These are phyloP conservation scores for Diaporthe sp. DNA, from an alignment of 2,329 filamentous ascomycete genomes.

Conservation along the genomic window DNA sequence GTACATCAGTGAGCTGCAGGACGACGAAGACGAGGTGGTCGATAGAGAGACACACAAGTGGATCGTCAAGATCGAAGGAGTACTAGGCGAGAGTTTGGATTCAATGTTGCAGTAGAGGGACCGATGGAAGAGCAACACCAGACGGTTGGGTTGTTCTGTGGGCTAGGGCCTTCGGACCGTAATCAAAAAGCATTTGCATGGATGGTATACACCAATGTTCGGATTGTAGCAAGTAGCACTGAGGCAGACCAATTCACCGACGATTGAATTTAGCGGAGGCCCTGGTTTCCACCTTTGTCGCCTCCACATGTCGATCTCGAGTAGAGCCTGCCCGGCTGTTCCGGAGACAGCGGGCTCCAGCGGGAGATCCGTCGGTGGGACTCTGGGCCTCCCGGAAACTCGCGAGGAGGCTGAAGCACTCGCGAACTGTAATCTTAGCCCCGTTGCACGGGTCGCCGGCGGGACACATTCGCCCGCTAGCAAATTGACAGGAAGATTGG, in stretches of 20 bases:
- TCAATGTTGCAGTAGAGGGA: slow-evolving; percentile 84
- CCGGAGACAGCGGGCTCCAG: not conserved
- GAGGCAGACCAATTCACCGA: not conserved
- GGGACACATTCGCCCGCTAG: not conserved
- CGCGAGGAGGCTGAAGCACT: slow-evolving; percentile 8
- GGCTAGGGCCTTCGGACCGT: not conserved
- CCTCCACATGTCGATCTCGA: not conserved
- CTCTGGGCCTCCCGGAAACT: slow-evolving; percentile 17
- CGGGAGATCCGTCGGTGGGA: slow-evolving; percentile 16
- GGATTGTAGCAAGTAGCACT: not conserved
- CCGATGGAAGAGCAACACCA: not conserved
- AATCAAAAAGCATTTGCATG: not conserved
- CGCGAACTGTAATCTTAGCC: not conserved
- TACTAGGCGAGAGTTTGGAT: slow-evolving; percentile 91
- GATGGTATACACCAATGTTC: not conserved
- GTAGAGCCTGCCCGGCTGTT: slow-evolving; percentile 4
- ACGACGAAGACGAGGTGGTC: slow-evolving; percentile 95
- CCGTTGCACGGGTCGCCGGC: not conserved
- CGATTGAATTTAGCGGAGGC: not conserved
- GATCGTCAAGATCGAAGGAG: slow-evolving; percentile 91
- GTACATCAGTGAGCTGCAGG: slow-evolving; percentile 93
- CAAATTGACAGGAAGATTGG: not conserved
- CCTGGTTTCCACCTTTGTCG: not conserved
- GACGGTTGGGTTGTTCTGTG: not conserved
- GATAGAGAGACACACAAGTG: slow-evolving; percentile 91